phyloP scores from a whole-genome alignment of 176 grass and related monocot genomes.

The Ensete ventricosum region DNA sequence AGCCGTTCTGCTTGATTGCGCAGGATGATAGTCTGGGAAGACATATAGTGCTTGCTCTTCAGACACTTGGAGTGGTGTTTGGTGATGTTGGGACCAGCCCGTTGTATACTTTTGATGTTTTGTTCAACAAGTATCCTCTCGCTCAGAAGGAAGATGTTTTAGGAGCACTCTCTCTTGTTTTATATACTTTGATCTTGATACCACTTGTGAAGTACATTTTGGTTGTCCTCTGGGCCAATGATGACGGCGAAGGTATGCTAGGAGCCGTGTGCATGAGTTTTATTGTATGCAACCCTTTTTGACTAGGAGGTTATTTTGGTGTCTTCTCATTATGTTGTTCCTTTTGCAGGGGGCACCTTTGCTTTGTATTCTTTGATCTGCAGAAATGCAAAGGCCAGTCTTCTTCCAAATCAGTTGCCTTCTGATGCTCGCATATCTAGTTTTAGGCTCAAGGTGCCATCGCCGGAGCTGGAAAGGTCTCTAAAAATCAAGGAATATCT shows the following conservation, averaged over 20 bases:
- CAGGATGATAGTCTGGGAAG: conserved; percentile 74
- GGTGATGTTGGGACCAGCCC: conserved; percentile 97
- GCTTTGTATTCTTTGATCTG: conserved; percentile 97
- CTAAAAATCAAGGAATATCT: conserved; percentile 84
- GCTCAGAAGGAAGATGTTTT: conserved; percentile 82
- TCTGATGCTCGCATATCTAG: conserved; percentile 89
- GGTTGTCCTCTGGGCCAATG: conserved; percentile 86
- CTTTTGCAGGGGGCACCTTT: conserved; percentile 91
- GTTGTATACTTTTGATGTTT: conserved; percentile 95
- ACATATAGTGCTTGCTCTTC: conserved; percentile 72
- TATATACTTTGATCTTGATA: conserved; percentile 93
- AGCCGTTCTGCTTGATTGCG: conserved; percentile 23
- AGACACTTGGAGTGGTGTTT: conserved; percentile 93
- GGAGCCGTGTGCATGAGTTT: neutral
- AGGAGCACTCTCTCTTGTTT: conserved; percentile 92
- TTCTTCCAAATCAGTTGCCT: conserved; percentile 83
- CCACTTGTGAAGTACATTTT: conserved; percentile 88
- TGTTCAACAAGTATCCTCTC: conserved; percentile 95
- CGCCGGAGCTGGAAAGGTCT: conserved; percentile 88
- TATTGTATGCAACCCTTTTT: too few species aligned
- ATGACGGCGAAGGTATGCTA: conserved; percentile 86
- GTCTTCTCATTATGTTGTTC: conserved; percentile 23
- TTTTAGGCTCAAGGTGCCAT: conserved; percentile 91
- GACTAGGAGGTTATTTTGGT: neutral
- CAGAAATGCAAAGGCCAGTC: conserved; percentile 80